A percentile compares a stretch with the other conserved stretches of the same genome.
Conservation (phyloP, 139 green algal genomes). For the Chlorella sp. region DNA sequence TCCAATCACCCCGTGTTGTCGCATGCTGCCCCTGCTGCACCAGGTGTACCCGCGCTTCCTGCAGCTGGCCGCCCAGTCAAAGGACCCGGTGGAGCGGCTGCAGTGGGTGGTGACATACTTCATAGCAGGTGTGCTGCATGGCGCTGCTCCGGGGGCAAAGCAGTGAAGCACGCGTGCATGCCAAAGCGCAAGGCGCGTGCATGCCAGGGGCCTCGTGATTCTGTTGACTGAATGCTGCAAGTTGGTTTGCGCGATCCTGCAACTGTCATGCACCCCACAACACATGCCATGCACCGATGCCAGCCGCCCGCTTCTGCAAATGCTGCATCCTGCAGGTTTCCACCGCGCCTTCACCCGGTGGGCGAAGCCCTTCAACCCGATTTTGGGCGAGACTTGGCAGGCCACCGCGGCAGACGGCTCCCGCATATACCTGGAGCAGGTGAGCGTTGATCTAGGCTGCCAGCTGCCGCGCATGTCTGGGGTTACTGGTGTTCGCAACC, state of each 20-base stretch:
- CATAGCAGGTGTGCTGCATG: constrained; percentile 63
- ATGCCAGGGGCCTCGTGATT: too few relatives aligned
- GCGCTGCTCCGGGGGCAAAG: too few relatives aligned
- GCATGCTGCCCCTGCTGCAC: too few relatives aligned
- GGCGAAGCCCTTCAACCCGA: constrained; percentile 92
- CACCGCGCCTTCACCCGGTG: constrained; percentile 66
- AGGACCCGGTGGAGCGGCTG: constrained; percentile 78
- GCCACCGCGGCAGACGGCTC: constrained; percentile 65
- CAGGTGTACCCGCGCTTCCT: constrained; percentile 58
- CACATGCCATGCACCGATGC: too few relatives aligned
- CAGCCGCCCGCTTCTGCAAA: too few relatives aligned
- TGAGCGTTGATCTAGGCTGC: constrained; percentile 40
- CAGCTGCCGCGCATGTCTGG: constrained; percentile 22
- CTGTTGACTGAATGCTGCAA: too few relatives aligned
- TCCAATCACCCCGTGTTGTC: too few relatives aligned
- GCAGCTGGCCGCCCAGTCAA: constrained; percentile 40
- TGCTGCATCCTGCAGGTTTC: constrained; percentile 25
- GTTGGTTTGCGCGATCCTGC: too few relatives aligned
- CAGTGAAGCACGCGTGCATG: too few relatives aligned
- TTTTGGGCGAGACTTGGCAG: constrained; percentile 91
- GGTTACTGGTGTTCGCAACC: too few relatives aligned
- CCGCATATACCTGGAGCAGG: constrained; percentile 83
- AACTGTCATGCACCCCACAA: too few relatives aligned
- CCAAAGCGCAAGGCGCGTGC: too few relatives aligned
- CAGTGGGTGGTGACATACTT: constrained; percentile 78